Evolutionary conservation across 176 grass and related monocot genomes (phyloP).

Genomic region (Phyllostachys edulis): DNA sequence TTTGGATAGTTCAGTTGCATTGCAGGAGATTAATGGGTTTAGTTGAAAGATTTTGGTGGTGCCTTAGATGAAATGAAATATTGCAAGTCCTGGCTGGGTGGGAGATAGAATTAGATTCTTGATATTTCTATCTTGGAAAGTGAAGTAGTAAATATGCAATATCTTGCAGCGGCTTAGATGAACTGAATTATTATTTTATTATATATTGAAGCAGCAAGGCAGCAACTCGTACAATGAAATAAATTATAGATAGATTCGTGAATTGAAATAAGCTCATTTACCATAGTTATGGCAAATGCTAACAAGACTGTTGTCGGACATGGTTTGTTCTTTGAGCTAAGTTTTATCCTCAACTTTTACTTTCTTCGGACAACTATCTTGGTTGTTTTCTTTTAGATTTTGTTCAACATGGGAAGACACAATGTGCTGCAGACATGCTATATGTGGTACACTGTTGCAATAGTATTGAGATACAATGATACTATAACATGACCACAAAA

Average conservation of each 20-base stretch:
- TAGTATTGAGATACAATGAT: background rate
- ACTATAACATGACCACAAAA: background rate
- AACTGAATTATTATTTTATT: background rate
- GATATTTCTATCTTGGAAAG: background rate
- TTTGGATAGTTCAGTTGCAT: constrained; percentile 7
- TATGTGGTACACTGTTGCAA: background rate
- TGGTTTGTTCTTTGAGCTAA: background rate
- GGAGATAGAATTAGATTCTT: background rate
- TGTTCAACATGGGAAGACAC: background rate
- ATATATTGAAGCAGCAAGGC: background rate
- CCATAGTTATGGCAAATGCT: background rate
- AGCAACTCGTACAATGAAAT: background rate
- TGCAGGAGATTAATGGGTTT: background rate
- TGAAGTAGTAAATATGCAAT: background rate
- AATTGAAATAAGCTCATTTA: background rate
- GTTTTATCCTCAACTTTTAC: background rate
- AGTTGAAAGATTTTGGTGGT: background rate
- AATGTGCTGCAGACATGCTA: constrained; percentile 1
- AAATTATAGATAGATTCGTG: background rate
- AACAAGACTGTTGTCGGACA: background rate
- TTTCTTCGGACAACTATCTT: background rate
- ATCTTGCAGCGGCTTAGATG: background rate
- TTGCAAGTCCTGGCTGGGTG: background rate
- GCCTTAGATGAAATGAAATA: background rate
- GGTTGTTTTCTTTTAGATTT: background rate